These are phyloP conservation scores for Kentomonas sorsogonicus DNA, from an alignment of 208 protist species.

Conservation along the genomic window DNA sequence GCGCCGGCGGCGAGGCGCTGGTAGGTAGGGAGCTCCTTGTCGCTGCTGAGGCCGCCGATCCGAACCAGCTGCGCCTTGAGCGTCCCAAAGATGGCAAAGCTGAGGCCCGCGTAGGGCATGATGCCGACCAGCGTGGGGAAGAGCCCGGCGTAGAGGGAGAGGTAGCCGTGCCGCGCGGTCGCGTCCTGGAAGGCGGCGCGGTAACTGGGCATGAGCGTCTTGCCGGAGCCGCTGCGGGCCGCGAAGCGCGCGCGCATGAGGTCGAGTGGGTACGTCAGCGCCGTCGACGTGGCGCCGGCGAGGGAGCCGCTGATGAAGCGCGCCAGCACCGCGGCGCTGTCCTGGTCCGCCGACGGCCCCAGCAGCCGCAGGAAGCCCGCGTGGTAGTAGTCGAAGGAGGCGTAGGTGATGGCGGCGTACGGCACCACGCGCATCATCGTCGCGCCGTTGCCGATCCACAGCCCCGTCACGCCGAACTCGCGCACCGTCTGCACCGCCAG, in stretches of 20 bases:
- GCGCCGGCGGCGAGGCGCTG: constrained; percentile 76
- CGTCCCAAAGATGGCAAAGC: constrained; percentile 90
- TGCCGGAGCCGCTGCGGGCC: constrained; percentile 45
- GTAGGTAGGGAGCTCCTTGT: constrained; percentile 61
- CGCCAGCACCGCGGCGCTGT: constrained; percentile 39
- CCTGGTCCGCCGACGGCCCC: constrained; percentile 20
- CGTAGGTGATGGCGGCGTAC: constrained; percentile 93
- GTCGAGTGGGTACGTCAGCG: constrained; percentile 92
- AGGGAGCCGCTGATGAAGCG: constrained; percentile 83
- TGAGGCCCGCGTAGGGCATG: constrained; percentile 91
- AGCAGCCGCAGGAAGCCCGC: constrained; percentile 7
- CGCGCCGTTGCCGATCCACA: constrained; percentile 94
- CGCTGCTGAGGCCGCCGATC: constrained; percentile 38
- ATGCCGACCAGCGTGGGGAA: constrained; percentile 91
- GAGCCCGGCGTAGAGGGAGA: constrained; percentile 80
- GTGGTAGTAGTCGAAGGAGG: constrained; percentile 91
- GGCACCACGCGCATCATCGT: constrained; percentile 93
- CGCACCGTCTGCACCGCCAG: constrained; percentile 70
- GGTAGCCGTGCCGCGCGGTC: constrained; percentile 42
- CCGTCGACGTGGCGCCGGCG: constrained; percentile 89
- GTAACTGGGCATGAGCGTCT: constrained; percentile 74
- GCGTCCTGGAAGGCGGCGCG: constrained; percentile 52
- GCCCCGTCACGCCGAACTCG: constrained; percentile 77
- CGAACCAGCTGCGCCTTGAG: constrained; percentile 72
- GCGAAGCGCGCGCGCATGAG: constrained; percentile 90